Base-by-base conservation (phyloP, 164 flowering plant species). In the Umbilicus rupestris region DNA sequence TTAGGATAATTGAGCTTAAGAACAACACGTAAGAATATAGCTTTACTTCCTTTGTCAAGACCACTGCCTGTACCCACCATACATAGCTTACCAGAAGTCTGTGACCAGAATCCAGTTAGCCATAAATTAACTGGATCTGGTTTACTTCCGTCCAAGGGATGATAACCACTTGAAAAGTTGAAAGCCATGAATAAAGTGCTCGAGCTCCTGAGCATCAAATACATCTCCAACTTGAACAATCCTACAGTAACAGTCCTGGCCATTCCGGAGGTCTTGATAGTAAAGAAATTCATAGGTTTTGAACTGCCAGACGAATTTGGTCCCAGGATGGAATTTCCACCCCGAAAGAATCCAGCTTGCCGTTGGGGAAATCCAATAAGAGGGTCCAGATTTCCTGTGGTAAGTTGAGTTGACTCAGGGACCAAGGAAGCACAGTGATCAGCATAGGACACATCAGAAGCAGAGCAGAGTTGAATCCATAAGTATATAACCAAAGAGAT, bases 1-100 rank as follows among this genome's bases (percentile, higher is more conserved):
- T 49, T 75, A 0, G 74, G 50, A 73, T 71, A 76, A 30, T 72
- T 68, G 28, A 83, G 74, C 85, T 78, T 83, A 17, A 87, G 71
- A 44, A 79, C 78, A 57, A 68, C 80, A 59, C 72, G 68, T 65
- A 80, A 71, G 41, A 71, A 41, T 52, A 77, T 57, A 5, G 24
- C 5, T 11, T 75, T 72, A 76, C 86, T 84, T 73, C 70, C 71
- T 24, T 29, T 64, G 4, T 72, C 63, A 16, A 35, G 49, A 22
- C 63, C 64, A 30, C 31, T 41, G 26, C 78, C 77, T 2, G 75
- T 69, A 63, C 88, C 88, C 9, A 82, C 79, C 85, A 49, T 66
- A 66, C 57, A 41, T 31, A 39, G 19, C 46, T 37, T 28, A 31
- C 63, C 63, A 67, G 63, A 39, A 20, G 35, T 19, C 6, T 66